Evolutionary conservation across 805 yeast genomes (phyloP), one percentile per base, ranked within the genome.

Genomic region (Priceomyces medius): DNA sequence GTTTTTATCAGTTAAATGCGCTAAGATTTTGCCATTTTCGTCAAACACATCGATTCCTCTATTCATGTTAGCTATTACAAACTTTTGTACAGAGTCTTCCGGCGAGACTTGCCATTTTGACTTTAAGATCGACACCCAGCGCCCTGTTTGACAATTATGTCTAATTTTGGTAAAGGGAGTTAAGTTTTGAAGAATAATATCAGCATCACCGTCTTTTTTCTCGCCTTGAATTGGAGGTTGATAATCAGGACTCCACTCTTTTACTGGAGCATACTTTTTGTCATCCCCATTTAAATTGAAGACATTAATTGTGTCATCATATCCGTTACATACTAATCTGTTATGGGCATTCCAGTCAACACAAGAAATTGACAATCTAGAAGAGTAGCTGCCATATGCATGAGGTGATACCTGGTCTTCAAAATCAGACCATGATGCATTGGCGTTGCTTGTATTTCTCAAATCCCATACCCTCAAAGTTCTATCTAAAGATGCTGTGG

Each of bases 101-200:
- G 96, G 95, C 23, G 73, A 64, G 2, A 64, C 60, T 46, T 93
- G 97, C 95, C 97, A 91, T 55, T 81, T 76, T 0, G 97, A 81
- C 53, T 91, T 88, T 43, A 91, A 66, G 35, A 91, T 91, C 1
- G 96, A 83, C 0, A 93, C 96, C 99, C 99, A 91, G 49, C 96
- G 73, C 0, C 99, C 99, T 0, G 97, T 85, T 61, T 91, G 96
- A 65, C 99, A 93, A 55, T 93, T 93, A 58, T 93, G 99, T 42
- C 77, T 78, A 37, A 91, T 71, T 7, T 79, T 78, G 20, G 78
- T 73, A 20, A 73, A 56, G 0, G 96, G 95, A n/a, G 54, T 58
- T 24, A 88, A 51, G 39, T 74, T 76, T 6, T 54, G 56, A 1
- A 74, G 66, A 3, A 53, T 51, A 3, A 53, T 51, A 1, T 45